Base-by-base conservation (phyloP, 495 filamentous ascomycete genomes). In the Podospora pseudopauciseta region DNA sequence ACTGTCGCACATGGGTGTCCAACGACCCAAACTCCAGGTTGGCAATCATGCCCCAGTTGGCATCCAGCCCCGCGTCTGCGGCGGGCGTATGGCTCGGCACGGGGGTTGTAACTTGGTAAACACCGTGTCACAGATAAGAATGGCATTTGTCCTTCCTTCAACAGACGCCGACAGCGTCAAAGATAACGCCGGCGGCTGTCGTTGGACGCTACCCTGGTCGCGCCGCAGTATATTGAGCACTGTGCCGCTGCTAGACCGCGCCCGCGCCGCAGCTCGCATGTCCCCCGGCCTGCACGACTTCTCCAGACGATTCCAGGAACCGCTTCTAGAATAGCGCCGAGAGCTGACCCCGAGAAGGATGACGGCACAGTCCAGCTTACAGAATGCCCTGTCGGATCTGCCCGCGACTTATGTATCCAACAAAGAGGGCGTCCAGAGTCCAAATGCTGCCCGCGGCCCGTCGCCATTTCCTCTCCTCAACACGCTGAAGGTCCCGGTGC, bases 171-270 rank as follows among this genome's bases (percentile, higher is more conserved):
- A 58, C 55, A 58, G 55, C 55, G n/a, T 58, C 55, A 58, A 58
- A 19, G 61, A 63, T 63, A 63, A 63, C 28, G 34, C n/a, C 6
- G 26, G 27, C 4, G 28, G 32, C 27, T 49, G 27, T 44, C 61
- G 30, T 63, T 20, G 61, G n/a, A 18, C 32, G 30, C 30, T 18
- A 20, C 30, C 61, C 30, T 39, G 61, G 27, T 63, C 30, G 61
- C 16, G 61, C 61, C 61, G 61, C 32, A 63, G 30, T 63, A 63
- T 63, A 63, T 63, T 44, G 61, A 20, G 19, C 19, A 20, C 61
- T 63, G 61, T 63, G 61, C 61, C 61, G 61, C 61, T 49, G 61
- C 32, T 63, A 63, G 61, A 63, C 30, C 32, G 39, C 28, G 19
- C 32, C 30, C 61, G 61, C 30, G 61, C 61, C 61, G 61, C 61